Conservation (phyloP, 2,329 filamentous ascomycete genomes). For the Tolypocladium paradoxum region DNA sequence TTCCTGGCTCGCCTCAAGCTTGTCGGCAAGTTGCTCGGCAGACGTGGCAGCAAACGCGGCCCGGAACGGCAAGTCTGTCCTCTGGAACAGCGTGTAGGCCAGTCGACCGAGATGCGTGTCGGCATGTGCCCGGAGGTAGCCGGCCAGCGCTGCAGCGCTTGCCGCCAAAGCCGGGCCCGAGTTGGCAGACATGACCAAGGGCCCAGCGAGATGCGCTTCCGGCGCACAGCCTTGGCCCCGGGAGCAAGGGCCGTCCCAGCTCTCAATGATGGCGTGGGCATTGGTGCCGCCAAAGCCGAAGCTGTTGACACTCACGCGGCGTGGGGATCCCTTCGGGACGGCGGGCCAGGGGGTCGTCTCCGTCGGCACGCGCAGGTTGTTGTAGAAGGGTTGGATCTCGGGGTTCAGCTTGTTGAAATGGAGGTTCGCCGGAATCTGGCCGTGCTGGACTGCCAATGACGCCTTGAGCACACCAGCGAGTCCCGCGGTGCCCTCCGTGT, state of each 20-base stretch:
- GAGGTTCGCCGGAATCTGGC: conserved; percentile 18
- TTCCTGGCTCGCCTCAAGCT: too few relatives aligned
- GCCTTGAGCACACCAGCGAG: conserved; percentile 12
- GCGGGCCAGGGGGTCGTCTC: conserved; percentile 11
- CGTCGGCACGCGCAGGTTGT: conserved; percentile 10
- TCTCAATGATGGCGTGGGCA: conserved; percentile 28
- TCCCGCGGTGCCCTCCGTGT: conserved; percentile 14
- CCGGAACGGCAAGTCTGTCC: too few relatives aligned
- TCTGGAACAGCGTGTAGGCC: too few relatives aligned
- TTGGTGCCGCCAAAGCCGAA: conserved; percentile 42
- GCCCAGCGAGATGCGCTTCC: background rate
- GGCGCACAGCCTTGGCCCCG: too few relatives aligned
- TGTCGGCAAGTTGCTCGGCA: too few relatives aligned
- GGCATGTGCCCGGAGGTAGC: background rate
- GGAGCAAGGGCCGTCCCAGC: too few relatives aligned
- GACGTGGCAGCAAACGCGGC: too few relatives aligned
- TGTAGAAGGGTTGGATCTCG: conserved; percentile 12
- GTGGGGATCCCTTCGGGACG: conserved; percentile 2
- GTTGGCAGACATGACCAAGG: background rate
- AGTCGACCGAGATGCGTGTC: too few relatives aligned
- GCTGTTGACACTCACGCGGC: conserved; percentile 33
- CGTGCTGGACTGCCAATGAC: conserved; percentile 7
- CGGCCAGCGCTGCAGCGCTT: too few relatives aligned
- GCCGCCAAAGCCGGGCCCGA: too few relatives aligned
- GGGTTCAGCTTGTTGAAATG: conserved; percentile 18